Evolutionary conservation across 441 rosid species (phyloP), one percentile per base, ranked within the genome.

Genomic region (Raphanus hybrid): DNA sequence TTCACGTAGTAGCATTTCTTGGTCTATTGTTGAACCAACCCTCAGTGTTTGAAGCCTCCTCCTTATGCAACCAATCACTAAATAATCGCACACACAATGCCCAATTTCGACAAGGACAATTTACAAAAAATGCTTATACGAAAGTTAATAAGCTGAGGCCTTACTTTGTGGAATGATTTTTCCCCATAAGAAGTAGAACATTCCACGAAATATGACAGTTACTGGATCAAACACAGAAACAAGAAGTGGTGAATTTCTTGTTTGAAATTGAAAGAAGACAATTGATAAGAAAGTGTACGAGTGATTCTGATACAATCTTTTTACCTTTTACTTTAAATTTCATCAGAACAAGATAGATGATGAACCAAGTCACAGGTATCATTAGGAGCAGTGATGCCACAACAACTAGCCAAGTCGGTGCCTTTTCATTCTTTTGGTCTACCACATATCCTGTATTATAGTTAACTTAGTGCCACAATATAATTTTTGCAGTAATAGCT

Each of bases 291-390:
- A 60, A 26, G 20, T 23, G 20, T 67, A 60, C 50, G 59, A 48
- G 37, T 67, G 15, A 23, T 8, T n/a, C 15, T 50, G 70, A 67
- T 67, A 59, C 15, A 60, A 23, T 0, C 0, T 8, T 5, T 16
- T 16, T 29, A 79, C 82, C 78, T 45, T 69, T 74, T 69, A 79
- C 2, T 74, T 74, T 63, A 18, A 69, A 76, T 67, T 75, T 83
- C 65, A 15, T 78, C 29, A 74, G 2, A 18, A 78, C 8, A 52
- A 78, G 58, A 62, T 64, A 83, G 45, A 68, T 71, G 39, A 67
- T 10, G 0, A 74, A 67, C 68, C 68, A 70, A 14, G 73, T 20
- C 11, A 71, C 1, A 34, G 68, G 78, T 41, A 76, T 57, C 2
- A 71, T n/a, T 20, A 78, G 27, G 39, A 67, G 9, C 0, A 77